Evolutionary conservation across 192 early-diverging fungal genomes (phyloP).

Genomic region (Coemansia aciculifera): DNA sequence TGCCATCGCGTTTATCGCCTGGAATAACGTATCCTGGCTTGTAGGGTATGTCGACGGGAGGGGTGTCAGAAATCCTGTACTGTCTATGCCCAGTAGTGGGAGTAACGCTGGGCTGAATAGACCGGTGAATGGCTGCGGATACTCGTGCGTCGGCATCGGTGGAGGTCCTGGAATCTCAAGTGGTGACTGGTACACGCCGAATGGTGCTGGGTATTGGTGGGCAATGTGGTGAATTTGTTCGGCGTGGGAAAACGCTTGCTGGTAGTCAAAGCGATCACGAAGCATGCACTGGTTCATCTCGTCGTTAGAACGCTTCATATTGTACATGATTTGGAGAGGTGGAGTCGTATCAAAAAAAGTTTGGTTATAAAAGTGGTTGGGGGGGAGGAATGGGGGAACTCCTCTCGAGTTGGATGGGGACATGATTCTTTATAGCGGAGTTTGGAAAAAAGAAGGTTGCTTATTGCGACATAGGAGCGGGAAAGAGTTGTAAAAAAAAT

Average conservation of each 20-base stretch:
- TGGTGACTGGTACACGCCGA: neutral
- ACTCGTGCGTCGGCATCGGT: neutral
- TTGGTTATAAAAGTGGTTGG: neutral
- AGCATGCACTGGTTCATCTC: neutral
- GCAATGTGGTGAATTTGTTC: neutral
- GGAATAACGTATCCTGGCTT: neutral
- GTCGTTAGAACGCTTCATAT: neutral
- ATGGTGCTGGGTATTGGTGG: neutral
- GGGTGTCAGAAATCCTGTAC: neutral
- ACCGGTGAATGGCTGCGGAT: neutral
- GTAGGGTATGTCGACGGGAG: neutral
- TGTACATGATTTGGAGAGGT: too few species aligned
- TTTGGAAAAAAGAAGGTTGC: neutral
- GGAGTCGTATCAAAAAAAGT: neutral
- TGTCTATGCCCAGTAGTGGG: neutral
- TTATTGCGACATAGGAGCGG: slow-evolving; percentile 2
- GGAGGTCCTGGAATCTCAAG: neutral
- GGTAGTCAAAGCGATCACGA: neutral
- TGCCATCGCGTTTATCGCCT: neutral
- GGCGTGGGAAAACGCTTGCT: neutral
- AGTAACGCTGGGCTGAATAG: neutral
- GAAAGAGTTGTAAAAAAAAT: neutral
- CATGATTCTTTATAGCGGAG: slow-evolving; percentile 5
- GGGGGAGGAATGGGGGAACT: neutral
- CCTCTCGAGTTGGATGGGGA: neutral